Conservation (phyloP, 352 stramenopile genomes). For the Aphanomyces stellatus region DNA sequence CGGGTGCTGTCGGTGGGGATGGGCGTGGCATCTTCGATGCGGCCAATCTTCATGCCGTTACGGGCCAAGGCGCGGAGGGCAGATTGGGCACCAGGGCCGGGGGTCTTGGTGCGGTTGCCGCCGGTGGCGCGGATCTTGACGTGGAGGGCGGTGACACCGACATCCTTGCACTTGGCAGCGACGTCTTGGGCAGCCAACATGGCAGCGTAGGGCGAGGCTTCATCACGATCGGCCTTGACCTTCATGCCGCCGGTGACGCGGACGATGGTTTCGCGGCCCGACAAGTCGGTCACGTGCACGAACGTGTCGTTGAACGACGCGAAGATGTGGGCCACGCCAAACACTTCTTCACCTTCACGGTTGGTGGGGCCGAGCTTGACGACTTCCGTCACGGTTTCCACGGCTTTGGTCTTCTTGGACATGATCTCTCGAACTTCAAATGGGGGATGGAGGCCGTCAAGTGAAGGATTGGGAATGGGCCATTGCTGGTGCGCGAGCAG, state of each 20-base stretch:
- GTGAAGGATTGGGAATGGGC: neutral
- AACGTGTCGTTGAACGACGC: conserved; percentile 99
- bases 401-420: conserved; percentile 21
- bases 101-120: conserved; percentile 97
- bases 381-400: conserved; percentile 86
- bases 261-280: conserved; percentile 98
- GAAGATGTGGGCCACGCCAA: conserved; percentile 99
- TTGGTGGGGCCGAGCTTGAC: conserved; percentile 90
- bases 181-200: conserved; percentile 99
- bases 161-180: conserved; percentile 93
- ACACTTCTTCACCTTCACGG: conserved; percentile 97
- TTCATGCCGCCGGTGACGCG: conserved; percentile 99
- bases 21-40: conserved; percentile 99
- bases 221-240: conserved; percentile 99
- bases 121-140: conserved; percentile 99
- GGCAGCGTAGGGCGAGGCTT: conserved; percentile 98
- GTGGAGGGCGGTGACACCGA: conserved; percentile 99
- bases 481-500: neutral
- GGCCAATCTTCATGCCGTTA: conserved; percentile 99
- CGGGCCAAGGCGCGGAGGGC: conserved; percentile 97
- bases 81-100: conserved; percentile 97
- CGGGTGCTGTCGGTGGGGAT: conserved; percentile 99
- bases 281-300: conserved; percentile 99
- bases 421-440: neutral
- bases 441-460: conserved; percentile 12